phyloP scores from a whole-genome alignment of 1,139 yeast genomes.

The Blastobotrys malaysiensis region DNA sequence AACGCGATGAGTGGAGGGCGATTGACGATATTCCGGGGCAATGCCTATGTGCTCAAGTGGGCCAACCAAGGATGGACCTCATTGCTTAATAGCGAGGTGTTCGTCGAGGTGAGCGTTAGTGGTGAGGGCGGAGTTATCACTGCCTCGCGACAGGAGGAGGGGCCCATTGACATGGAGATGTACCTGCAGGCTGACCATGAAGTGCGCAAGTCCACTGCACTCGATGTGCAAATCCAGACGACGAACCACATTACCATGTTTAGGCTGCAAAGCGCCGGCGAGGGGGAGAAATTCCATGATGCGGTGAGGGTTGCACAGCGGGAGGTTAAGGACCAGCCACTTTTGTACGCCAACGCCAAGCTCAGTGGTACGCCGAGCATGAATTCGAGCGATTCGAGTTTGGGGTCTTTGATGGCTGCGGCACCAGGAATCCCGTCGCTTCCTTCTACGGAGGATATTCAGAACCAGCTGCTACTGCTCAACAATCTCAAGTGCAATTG shows the following conservation, averaged over 20 bases:
- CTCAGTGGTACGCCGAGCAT: conserved; percentile 20
- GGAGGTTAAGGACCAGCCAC: conserved; percentile 21
- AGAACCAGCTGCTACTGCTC: conserved; percentile 20
- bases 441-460: neutral
- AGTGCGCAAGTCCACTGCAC: conserved; percentile 24
- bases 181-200: conserved; percentile 19
- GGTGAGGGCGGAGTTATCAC: conserved; percentile 23
- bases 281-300: conserved; percentile 25
- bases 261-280: conserved; percentile 23
- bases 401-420: conserved; percentile 20
- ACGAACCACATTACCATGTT: conserved; percentile 27
- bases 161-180: conserved; percentile 12
- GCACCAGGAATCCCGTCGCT: conserved; percentile 7
- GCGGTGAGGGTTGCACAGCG: conserved; percentile 22
- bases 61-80: conserved; percentile 19
- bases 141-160: conserved; percentile 10
- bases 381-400: conserved; percentile 22
- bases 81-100: conserved; percentile 13
- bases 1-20: neutral
- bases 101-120: conserved; percentile 19
- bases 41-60: conserved; percentile 21
- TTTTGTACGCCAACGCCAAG: conserved; percentile 15
- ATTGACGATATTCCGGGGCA: conserved; percentile 16
- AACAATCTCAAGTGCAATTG: conserved; percentile 25
- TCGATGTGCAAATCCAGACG: conserved; percentile 29